Conservation (phyloP, 2,329 filamentous ascomycete genomes). For the Cercospora beticola region DNA sequence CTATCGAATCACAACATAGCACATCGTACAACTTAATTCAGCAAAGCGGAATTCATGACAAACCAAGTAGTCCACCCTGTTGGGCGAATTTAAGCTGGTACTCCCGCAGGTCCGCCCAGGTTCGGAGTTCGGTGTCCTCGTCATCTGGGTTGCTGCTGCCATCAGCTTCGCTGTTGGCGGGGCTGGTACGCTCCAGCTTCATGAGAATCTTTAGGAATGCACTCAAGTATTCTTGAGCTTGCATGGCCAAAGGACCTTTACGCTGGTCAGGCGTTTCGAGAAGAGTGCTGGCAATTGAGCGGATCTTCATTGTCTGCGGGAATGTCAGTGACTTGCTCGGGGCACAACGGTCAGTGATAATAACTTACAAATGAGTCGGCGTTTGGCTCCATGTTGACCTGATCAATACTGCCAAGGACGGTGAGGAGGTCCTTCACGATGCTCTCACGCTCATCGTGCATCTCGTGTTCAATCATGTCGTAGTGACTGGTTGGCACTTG, state of each 20-base stretch:
- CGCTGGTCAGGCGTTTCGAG: constrained; percentile 60
- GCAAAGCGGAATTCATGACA: constrained; percentile 26
- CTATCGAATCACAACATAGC: constrained; percentile 18
- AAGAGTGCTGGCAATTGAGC: constrained; percentile 77
- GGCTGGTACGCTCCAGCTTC: constrained; percentile 67
- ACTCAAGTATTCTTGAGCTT: constrained; percentile 69
- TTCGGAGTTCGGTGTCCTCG: constrained; percentile 72
- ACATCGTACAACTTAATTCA: neutral
- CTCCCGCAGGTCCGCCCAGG: constrained; percentile 77
- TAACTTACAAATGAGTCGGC: constrained; percentile 62
- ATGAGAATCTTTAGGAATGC: constrained; percentile 73
- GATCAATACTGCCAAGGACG: constrained; percentile 73
- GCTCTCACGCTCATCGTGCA: constrained; percentile 74
- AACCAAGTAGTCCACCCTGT: constrained; percentile 56
- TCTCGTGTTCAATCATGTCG: constrained; percentile 60
- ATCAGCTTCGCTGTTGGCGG: constrained; percentile 46
- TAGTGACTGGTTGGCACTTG: constrained; percentile 35
- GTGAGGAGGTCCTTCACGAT: constrained; percentile 77
- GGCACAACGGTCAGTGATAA: neutral
- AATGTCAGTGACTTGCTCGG: constrained; percentile 2
- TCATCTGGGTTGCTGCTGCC: constrained; percentile 45
- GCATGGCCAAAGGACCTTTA: constrained; percentile 53
- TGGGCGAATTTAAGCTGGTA: constrained; percentile 72
- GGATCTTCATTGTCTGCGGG: constrained; percentile 74
- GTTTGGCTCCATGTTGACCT: constrained; percentile 79